phyloP scores from a whole-genome alignment of 768 basidiomycete species.

The Panaeolus cyanescens region DNA sequence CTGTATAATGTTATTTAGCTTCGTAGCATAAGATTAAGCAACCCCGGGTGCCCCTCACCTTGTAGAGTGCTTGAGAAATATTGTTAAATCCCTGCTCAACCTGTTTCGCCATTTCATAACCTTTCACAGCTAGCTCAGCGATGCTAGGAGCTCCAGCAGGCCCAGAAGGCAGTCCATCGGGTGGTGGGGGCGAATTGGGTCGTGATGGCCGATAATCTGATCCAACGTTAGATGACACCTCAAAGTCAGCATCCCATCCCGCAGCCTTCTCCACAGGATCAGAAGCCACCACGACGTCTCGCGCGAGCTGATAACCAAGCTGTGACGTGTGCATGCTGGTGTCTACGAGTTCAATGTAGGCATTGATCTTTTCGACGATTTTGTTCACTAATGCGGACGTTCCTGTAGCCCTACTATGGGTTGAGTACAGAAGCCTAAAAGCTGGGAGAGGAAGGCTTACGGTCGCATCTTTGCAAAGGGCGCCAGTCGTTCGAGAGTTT shows the following conservation, averaged over 20 bases:
- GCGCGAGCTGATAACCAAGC: conserved; percentile 26
- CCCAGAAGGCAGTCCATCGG: conserved; percentile 1
- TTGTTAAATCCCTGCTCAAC: conserved; percentile 28
- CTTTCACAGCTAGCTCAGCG: conserved; percentile 26
- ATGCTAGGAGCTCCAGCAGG: conserved; percentile 18
- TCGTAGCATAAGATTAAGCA: neutral
- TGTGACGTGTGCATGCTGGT: conserved; percentile 30
- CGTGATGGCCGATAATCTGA: neutral
- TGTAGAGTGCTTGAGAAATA: conserved; percentile 38
- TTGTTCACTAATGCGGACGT: conserved; percentile 23
- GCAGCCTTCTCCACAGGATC: conserved; percentile 16
- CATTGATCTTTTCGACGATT: conserved; percentile 26
- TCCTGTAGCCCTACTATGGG: conserved; percentile 17
- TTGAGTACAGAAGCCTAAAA: neutral
- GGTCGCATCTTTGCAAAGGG: conserved; percentile 34
- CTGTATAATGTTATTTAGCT: conserved; percentile 16
- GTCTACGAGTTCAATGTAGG: conserved; percentile 29
- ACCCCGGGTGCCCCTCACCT: conserved; percentile 20
- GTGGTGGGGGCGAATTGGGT: conserved; percentile 5
- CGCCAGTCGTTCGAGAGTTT: conserved; percentile 38
- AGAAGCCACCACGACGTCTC: conserved; percentile 23
- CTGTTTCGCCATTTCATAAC: conserved; percentile 25
- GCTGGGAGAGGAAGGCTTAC: conserved; percentile 16
- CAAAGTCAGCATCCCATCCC: conserved; percentile 12
- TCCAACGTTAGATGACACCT: conserved; percentile 2